Conservation (phyloP, 2,329 filamentous ascomycete species). For the Fusarium drepaniforme region DNA sequence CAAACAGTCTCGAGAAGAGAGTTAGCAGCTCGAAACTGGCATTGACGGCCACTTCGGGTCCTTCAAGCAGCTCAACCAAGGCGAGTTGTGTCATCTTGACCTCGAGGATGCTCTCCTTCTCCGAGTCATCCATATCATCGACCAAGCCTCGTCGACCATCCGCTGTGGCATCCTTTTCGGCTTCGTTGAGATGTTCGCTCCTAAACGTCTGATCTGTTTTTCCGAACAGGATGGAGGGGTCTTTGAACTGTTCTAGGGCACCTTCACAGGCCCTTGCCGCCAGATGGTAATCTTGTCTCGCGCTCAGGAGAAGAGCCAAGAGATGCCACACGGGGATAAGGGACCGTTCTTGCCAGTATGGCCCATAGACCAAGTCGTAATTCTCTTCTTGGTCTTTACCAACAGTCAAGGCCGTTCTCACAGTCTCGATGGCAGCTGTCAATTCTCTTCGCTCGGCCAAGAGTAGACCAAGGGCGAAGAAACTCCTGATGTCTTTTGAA, state of each 20-base stretch:
- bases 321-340: conserved; percentile 92
- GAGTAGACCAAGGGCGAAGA: conserved; percentile 87
- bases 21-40: conserved; percentile 86
- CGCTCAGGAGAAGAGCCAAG: conserved; percentile 85
- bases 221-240: conserved; percentile 77
- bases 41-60: conserved; percentile 87
- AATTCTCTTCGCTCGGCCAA: conserved; percentile 89
- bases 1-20: conserved; percentile 86
- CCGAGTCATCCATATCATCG: conserved; percentile 84
- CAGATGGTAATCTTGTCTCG: conserved; percentile 85
- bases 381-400: conserved; percentile 62
- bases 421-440: conserved; percentile 81
- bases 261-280: conserved; percentile 88
- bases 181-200: conserved; percentile 76
- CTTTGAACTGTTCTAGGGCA: conserved; percentile 89
- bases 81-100: conserved; percentile 95
- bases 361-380: conserved; percentile 58
- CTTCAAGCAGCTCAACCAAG: conserved; percentile 85
- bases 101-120: conserved; percentile 90
- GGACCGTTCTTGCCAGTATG: conserved; percentile 72
- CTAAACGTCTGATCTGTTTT: conserved; percentile 67
- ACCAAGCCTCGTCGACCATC: conserved; percentile 65
- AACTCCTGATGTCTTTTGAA: conserved; percentile 77
- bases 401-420: conserved; percentile 80
- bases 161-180: conserved; percentile 48